Conservation (phyloP, 192 early-diverging fungal species). For the Radiomyces spectabilis region DNA sequence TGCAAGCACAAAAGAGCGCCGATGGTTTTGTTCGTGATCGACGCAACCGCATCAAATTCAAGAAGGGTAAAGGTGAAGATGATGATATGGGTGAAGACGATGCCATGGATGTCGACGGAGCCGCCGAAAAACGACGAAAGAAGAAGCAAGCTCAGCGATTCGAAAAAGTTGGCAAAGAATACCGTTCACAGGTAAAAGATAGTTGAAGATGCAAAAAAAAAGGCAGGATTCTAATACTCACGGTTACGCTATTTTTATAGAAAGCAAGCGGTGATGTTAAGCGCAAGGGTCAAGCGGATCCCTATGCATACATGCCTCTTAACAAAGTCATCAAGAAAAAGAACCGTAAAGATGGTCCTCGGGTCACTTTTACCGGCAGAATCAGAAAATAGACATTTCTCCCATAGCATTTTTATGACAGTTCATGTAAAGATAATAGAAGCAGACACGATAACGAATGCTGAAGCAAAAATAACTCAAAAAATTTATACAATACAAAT, state of each 20-base stretch:
- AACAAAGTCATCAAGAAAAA: slow-evolving; percentile 52
- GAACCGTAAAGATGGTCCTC: slow-evolving; percentile 42
- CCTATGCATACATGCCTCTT: slow-evolving; percentile 94
- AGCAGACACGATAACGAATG: too few relatives aligned
- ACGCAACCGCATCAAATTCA: slow-evolving; percentile 85
- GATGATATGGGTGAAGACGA: slow-evolving; percentile 37
- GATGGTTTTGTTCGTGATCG: slow-evolving; percentile 82
- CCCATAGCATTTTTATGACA: background rate
- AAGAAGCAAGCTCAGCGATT: slow-evolving; percentile 22
- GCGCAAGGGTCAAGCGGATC: slow-evolving; percentile 79
- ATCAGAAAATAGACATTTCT: slow-evolving; percentile 20
- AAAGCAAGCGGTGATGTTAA: slow-evolving; percentile 91
- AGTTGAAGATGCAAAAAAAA: background rate
- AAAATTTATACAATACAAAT: too few relatives aligned
- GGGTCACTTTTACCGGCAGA: slow-evolving; percentile 28
- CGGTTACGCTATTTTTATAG: background rate
- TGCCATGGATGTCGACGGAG: slow-evolving; percentile 62
- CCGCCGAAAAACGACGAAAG: slow-evolving; percentile 29
- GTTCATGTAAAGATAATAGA: too few relatives aligned
- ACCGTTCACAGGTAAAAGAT: slow-evolving; percentile 59
- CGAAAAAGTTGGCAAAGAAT: slow-evolving; percentile 63
- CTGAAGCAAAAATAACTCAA: too few relatives aligned
- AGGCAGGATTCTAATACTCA: background rate
- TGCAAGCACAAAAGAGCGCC: slow-evolving; percentile 68
- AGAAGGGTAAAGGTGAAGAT: slow-evolving; percentile 59